Evolutionary conservation across 2,329 filamentous ascomycete species (phyloP).

Genomic region (Neonectria neomacrospora): DNA sequence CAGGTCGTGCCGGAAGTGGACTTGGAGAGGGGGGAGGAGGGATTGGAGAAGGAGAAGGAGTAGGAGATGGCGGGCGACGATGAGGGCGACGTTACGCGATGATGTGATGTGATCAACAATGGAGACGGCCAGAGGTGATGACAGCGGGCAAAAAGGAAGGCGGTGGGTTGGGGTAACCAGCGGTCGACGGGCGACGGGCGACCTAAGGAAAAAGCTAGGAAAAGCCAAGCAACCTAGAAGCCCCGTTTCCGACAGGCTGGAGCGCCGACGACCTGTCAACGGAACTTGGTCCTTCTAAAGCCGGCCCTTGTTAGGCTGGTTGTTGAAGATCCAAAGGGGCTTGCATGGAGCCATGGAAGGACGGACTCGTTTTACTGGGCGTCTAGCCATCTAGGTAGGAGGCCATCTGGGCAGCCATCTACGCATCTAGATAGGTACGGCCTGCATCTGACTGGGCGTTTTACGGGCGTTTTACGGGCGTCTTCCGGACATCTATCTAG

Average conservation of each 20-base stretch:
- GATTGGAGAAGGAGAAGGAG: neutral
- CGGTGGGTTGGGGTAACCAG: slow-evolving; percentile 26
- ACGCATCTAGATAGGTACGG: no score
- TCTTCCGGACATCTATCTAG: neutral
- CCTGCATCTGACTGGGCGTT: no score
- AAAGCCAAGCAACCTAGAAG: slow-evolving; percentile 8
- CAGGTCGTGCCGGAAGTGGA: slow-evolving; percentile 23
- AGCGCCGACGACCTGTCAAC: slow-evolving; percentile 14
- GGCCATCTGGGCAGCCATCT: no score
- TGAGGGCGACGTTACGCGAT: slow-evolving; percentile 3
- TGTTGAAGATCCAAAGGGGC: neutral
- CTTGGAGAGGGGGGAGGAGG: slow-evolving; percentile 20
- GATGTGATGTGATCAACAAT: slow-evolving; percentile 24
- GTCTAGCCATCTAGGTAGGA: no score
- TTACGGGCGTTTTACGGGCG: no score
- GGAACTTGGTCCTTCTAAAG: slow-evolving; percentile 1
- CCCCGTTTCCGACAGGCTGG: slow-evolving; percentile 19
- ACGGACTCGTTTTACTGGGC: neutral
- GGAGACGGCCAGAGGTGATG: slow-evolving; percentile 15
- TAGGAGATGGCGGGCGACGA: slow-evolving; percentile 9
- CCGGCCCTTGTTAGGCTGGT: neutral
- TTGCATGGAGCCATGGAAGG: neutral
- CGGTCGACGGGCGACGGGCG: neutral
- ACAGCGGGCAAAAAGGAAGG: slow-evolving; percentile 18
- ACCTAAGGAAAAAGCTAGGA: slow-evolving; percentile 3